Base-by-base conservation (phyloP, 768 basidiomycete genomes). In the Vararia minispora region DNA sequence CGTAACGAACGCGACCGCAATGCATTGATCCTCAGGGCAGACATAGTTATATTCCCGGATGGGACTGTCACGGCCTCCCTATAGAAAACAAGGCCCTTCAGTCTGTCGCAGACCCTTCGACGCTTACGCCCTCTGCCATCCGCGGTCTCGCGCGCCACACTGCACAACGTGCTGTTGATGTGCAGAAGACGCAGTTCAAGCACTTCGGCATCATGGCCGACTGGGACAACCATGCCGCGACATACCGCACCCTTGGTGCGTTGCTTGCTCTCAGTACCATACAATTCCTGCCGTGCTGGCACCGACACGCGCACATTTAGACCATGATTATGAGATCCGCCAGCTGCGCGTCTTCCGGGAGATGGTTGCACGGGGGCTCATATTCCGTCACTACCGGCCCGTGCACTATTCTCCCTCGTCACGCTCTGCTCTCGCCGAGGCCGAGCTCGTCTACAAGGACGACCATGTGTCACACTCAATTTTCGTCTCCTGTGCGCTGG, bases 11-110 rank as follows among this genome's bases (percentile, higher is more conserved):
- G 18, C 27, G 35, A 25, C 24, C 34, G 3, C 33, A 45, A 21
- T 8, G 10, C 40, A 31, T 11, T 13, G 13, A 34, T 28, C 22
- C 28, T 30, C 31, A 29, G 22, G 22, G 11, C 28, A 5, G 40
- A 46, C 39, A 35, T 41, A 97, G 94, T 52, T 97, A 92, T 60
- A 59, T 85, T 11, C 92, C 94, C 25, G 94, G 94, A 8, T 99
- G 90, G 89, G 94, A 99, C 52, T 98, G 94, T 51, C 94, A 99
- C 56, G 94, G 94, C 5, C 74, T 97, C 10, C 94, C 94, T 0
- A 97, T 98, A 44, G 94, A 98, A 57, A 88, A 89, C 48, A 97
- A 95, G 52, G 86, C 91, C 0, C 62, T 99, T 25, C 66, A 81
- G 43, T 72, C 81, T 17, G 65, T 94, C 20, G 69, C 74, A 39